These are phyloP conservation scores for Gossypium davidsonii DNA, from an alignment of 441 rosid genomes.

Conservation along the genomic window DNA sequence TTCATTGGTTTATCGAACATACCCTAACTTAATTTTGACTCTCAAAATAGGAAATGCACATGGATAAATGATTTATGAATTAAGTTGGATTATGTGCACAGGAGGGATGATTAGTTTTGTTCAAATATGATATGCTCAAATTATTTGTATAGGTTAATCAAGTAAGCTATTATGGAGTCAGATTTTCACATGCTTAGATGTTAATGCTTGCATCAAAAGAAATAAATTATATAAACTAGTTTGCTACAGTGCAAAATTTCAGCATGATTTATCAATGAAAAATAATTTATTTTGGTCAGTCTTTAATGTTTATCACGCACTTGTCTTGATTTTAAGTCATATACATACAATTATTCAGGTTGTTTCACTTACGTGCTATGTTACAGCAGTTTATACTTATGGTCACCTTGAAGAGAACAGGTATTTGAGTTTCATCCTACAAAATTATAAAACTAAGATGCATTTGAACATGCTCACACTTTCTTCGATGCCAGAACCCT, in stretches of 20 bases:
- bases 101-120: neutral
- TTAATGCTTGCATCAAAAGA: neutral
- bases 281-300: neutral
- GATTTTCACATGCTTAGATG: neutral
- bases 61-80: neutral
- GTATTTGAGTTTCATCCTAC: neutral
- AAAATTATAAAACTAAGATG: neutral
- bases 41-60: neutral
- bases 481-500: neutral
- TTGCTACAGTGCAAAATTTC: neutral
- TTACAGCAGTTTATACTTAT: neutral
- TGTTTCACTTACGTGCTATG: neutral
- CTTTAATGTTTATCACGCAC: neutral
- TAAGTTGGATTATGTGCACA: neutral
- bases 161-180: neutral
- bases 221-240: neutral
- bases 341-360: neutral
- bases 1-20: no score
- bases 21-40: neutral
- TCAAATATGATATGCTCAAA: neutral
- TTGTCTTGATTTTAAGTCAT: neutral
- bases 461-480: neutral
- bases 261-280: neutral
- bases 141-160: neutral
- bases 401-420: neutral